These are phyloP conservation scores for Oenanthe javanica DNA, from an alignment of 140 eudicot genomes.

Conservation along the genomic window DNA sequence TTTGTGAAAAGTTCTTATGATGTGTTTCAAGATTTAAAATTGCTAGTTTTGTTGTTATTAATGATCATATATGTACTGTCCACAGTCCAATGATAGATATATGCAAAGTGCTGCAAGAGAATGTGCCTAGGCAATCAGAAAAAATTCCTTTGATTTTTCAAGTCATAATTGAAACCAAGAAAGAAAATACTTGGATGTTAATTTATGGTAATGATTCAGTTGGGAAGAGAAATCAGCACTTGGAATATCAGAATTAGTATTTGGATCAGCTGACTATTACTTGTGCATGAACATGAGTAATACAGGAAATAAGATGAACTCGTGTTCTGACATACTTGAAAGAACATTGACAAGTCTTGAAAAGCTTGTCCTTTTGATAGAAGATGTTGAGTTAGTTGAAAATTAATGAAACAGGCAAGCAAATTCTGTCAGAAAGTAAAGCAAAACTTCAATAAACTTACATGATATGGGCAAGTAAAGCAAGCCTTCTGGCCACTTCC, in stretches of 20 bases:
- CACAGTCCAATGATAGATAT: conserved; percentile 9
- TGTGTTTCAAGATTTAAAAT: too few relatives aligned
- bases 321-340: conserved; percentile 29
- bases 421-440: neutral
- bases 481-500: conserved; percentile 77
- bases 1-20: too few relatives aligned
- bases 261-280: conserved; percentile 29
- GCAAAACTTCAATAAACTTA: conserved; percentile 33
- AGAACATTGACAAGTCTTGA: conserved; percentile 41
- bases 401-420: neutral
- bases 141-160: conserved; percentile 35
- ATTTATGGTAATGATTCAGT: conserved; percentile 58
- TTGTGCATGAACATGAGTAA: conserved; percentile 42
- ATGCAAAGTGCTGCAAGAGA: conserved; percentile 40
- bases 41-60: too few relatives aligned
- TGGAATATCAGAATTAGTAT: conserved; percentile 35
- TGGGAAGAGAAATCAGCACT: conserved; percentile 55
- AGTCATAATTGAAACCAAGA: conserved; percentile 23
- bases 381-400: conserved; percentile 62
- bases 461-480: conserved; percentile 96
- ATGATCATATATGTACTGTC: too few relatives aligned
- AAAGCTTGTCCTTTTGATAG: conserved; percentile 52
- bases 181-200: conserved; percentile 40
- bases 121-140: conserved; percentile 75
- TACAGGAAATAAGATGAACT: conserved; percentile 10